phyloP scores from a whole-genome alignment of 345 rosid species.

The Capsella bursapastoris region DNA sequence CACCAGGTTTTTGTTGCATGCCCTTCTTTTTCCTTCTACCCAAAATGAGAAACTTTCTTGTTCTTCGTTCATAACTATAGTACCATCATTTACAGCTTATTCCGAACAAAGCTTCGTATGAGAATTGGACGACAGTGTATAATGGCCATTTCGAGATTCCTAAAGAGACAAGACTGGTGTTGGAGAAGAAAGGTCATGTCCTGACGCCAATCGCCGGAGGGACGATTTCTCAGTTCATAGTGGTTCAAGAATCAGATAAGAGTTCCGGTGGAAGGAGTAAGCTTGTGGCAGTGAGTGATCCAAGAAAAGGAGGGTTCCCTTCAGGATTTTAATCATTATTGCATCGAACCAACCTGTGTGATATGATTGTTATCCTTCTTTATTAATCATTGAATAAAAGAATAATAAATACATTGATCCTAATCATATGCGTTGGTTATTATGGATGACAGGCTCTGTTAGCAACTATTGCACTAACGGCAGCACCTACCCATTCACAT shows the following conservation, averaged over 20 bases:
- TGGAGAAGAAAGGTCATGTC: conserved; percentile 57
- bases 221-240: conserved; percentile 57
- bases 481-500: no score
- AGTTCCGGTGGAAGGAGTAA: conserved; percentile 21
- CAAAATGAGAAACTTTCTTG: not conserved
- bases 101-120: conserved; percentile 54
- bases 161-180: conserved; percentile 44
- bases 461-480: no score
- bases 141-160: conserved; percentile 61
- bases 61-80: conserved; percentile 2
- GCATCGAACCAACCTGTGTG: not conserved
- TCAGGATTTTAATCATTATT: conserved; percentile 48
- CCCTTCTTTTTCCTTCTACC: not conserved
- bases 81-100: conserved; percentile 45
- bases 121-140: conserved; percentile 62
- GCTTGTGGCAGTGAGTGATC: conserved; percentile 68
- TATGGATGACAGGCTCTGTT: conserved; percentile 22
- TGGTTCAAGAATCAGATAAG: conserved; percentile 42
- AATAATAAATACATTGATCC: not conserved
- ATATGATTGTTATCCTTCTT: not conserved
- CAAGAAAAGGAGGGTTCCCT: conserved; percentile 73
- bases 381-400: not conserved
- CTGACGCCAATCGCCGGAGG: conserved; percentile 50
- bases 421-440: not conserved
- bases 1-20: conserved; percentile 54